Conservation (phyloP, 2,329 filamentous ascomycete species). For the Fusarium oligoseptatum region DNA sequence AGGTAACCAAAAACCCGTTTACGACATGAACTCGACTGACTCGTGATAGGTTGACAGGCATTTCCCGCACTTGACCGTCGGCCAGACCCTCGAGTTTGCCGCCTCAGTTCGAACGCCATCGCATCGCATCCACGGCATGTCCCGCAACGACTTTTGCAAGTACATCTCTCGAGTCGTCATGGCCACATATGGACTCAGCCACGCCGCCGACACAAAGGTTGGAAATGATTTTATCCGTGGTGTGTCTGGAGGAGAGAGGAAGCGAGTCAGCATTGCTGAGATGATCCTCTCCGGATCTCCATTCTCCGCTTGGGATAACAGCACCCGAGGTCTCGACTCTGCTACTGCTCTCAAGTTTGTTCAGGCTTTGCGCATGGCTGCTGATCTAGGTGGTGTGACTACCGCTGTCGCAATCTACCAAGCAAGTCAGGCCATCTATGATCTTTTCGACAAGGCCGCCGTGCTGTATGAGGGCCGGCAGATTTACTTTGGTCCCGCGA, state of each 20-base stretch:
- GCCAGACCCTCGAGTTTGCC: slow-evolving; percentile 80
- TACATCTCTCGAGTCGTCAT: slow-evolving; percentile 77
- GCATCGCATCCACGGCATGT: slow-evolving; percentile 73
- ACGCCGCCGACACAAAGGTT: slow-evolving; percentile 80
- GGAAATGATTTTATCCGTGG: slow-evolving; percentile 82
- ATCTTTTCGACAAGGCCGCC: slow-evolving; percentile 80
- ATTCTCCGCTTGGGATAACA: slow-evolving; percentile 76
- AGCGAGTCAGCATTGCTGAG: slow-evolving; percentile 86
- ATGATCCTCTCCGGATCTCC: slow-evolving; percentile 75
- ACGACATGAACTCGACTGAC: background rate
- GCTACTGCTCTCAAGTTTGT: slow-evolving; percentile 82
- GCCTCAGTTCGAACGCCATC: slow-evolving; percentile 76
- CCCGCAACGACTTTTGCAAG: slow-evolving; percentile 68
- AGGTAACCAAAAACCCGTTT: slow-evolving; percentile 56
- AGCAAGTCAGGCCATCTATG: slow-evolving; percentile 76
- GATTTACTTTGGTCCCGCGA: slow-evolving; percentile 79
- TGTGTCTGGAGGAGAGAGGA: slow-evolving; percentile 78
- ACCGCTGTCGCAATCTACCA: slow-evolving; percentile 80
- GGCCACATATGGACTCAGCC: slow-evolving; percentile 78
- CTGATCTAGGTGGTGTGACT: slow-evolving; percentile 73
- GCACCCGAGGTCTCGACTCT: slow-evolving; percentile 79
- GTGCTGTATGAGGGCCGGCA: slow-evolving; percentile 83
- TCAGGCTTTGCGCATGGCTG: slow-evolving; percentile 72
- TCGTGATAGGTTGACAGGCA: slow-evolving; percentile 72
- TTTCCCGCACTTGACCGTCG: slow-evolving; percentile 82